Evolutionary conservation across 495 filamentous ascomycete genomes (phyloP), one percentile per base, ranked within the genome.

Genomic region (Podospora fimiseda): DNA sequence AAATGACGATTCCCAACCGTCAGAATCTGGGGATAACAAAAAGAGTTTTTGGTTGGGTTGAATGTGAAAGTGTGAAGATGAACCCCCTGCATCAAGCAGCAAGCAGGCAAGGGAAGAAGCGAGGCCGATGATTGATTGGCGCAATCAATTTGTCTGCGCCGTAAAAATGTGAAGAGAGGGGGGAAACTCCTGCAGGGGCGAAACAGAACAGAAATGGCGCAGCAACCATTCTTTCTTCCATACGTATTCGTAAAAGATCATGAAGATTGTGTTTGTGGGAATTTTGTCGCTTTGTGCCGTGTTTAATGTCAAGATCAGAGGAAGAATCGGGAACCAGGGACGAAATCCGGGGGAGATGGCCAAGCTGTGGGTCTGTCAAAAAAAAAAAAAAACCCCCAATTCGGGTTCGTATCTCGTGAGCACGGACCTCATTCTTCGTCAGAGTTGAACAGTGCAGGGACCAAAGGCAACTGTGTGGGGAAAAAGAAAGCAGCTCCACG

Each of bases 301-400:
- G 39, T 41, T 41, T 18, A 41, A 9, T 41, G 14, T 16, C 13
- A 39, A 20, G 5, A 33, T 33, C 27, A 11, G 27, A 33, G 27
- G n/a, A n/a, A n/a, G n/a, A n/a, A n/a, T 50, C 48, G 53, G 53
- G 33, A 56, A 57, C 30, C 33, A 52, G 54, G 54, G 36, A 57
- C 48, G 54, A 36, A 50, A 52, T 43, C 48, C 54, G 54, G 54
- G 43, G 43, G 38, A n/a, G 43, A 2, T 16, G 50, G 4, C 8
- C 50, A 38, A 33, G 24, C 36, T 15, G 23, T 24, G 19, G 50
- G 20, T 24, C 50, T n/a, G n/a, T n/a, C n/a, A n/a, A n/a, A n/a
- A n/a, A n/a, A n/a, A n/a, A n/a, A n/a, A n/a, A n/a, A n/a, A n/a
- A n/a, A n/a, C n/a, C n/a, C n/a, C n/a, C n/a, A n/a, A n/a, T n/a